These are phyloP conservation scores for Pterocarpus santalinus DNA, from an alignment of 306 rosid genomes.

Conservation along the genomic window DNA sequence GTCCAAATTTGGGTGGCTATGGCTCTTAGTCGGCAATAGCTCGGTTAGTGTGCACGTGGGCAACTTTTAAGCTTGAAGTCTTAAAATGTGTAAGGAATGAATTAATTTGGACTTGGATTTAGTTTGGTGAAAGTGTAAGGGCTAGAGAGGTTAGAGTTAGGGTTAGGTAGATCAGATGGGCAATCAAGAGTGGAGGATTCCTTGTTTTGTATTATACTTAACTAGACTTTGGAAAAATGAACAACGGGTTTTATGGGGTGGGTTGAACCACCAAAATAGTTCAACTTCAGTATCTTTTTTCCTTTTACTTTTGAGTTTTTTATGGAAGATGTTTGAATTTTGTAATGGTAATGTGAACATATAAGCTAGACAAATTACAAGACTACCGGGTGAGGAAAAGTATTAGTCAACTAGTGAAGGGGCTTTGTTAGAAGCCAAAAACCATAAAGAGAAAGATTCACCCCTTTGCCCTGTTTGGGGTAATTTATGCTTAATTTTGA, in stretches of 20 bases:
- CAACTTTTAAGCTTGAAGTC: constrained; percentile 43
- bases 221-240: constrained; percentile 34
- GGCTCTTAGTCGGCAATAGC: constrained; percentile 36
- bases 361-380: constrained; percentile 38
- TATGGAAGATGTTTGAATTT: constrained; percentile 3
- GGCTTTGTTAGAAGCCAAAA: constrained; percentile 40
- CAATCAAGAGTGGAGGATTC: constrained; percentile 52
- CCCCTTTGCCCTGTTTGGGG: neutral
- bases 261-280: constrained; percentile 75
- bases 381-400: constrained; percentile 26
- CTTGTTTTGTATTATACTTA: constrained; percentile 53
- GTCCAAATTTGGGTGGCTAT: constrained; percentile 55
- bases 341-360: constrained; percentile 27
- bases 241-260: constrained; percentile 51
- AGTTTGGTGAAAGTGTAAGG: constrained; percentile 40
- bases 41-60: constrained; percentile 46
- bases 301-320: neutral
- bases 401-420: constrained; percentile 22
- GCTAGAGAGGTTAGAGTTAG: constrained; percentile 40
- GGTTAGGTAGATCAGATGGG: constrained; percentile 54
- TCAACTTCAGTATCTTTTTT: constrained; percentile 56
- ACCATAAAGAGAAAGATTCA: constrained; percentile 1
- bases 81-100: constrained; percentile 13
- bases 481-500: constrained; percentile 12
- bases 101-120: constrained; percentile 38